These are phyloP conservation scores for Areca catechu DNA, from an alignment of 176 grass and related monocot genomes.

Conservation along the genomic window DNA sequence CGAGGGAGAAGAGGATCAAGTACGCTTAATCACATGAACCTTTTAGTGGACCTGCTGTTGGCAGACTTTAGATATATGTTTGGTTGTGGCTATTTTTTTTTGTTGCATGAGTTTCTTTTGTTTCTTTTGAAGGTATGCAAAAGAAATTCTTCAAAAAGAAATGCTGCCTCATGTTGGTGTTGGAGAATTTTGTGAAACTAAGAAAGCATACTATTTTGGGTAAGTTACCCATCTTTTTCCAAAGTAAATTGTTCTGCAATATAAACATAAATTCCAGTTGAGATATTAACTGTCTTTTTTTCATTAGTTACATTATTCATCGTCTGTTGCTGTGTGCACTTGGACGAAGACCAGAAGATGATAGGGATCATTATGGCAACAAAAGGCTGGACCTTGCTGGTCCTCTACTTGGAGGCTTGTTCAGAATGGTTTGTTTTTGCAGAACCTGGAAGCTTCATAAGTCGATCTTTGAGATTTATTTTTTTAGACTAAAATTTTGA, in stretches of 20 bases:
- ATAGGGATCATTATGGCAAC: slow-evolving; percentile 98
- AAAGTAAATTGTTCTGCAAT: too few relatives aligned
- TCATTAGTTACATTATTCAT: slow-evolving; percentile 94
- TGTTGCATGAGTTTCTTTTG: slow-evolving; percentile 1
- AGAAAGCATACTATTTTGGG: slow-evolving; percentile 99
- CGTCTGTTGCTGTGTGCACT: slow-evolving; percentile 88
- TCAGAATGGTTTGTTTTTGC: slow-evolving; percentile 77
- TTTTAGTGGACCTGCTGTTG: background rate
- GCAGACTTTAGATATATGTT: too few relatives aligned
- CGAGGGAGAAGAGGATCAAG: slow-evolving; percentile 92
- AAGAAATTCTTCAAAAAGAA: slow-evolving; percentile 99
- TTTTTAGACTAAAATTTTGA: slow-evolving; percentile 11
- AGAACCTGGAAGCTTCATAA: slow-evolving; percentile 10
- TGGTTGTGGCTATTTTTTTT: background rate
- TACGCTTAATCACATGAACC: slow-evolving; percentile 15
- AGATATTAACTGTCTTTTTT: slow-evolving; percentile 20
- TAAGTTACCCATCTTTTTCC: slow-evolving; percentile 14
- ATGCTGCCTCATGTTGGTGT: slow-evolving; percentile 99
- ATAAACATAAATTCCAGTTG: too few relatives aligned
- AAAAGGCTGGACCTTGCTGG: slow-evolving; percentile 99
- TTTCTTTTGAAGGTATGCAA: slow-evolving; percentile 53
- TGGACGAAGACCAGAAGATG: slow-evolving; percentile 95
- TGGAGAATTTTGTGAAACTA: slow-evolving; percentile 94
- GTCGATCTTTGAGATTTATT: slow-evolving; percentile 7
- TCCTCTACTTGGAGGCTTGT: slow-evolving; percentile 86